phyloP scores from a whole-genome alignment of 345 rosid genomes.

The Raphanus sativus region DNA sequence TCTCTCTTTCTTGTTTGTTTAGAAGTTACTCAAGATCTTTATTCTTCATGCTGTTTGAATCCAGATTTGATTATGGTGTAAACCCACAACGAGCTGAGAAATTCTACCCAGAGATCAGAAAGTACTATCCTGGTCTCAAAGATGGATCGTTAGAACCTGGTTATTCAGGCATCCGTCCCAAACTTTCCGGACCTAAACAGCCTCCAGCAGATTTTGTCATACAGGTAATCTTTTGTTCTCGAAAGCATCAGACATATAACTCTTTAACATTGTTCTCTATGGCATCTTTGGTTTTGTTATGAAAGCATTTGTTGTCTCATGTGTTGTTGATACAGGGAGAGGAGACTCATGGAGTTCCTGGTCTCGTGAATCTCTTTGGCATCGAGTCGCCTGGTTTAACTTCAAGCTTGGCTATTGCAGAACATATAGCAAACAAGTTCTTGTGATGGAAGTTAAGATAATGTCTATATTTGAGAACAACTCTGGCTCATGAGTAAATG shows the following conservation, averaged over 20 bases:
- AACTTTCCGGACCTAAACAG: slow-evolving; percentile 75
- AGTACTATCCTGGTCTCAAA: slow-evolving; percentile 72
- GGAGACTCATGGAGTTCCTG: slow-evolving; percentile 72
- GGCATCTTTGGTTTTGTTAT: slow-evolving; percentile 12
- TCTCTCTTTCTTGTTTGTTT: not conserved
- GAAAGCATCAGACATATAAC: not conserved
- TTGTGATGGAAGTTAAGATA: slow-evolving; percentile 17
- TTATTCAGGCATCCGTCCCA: slow-evolving; percentile 86
- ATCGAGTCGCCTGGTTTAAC: slow-evolving; percentile 97
- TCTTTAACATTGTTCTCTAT: not conserved
- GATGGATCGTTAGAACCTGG: slow-evolving; percentile 75
- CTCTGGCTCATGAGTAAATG: not conserved
- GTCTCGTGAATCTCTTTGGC: slow-evolving; percentile 88
- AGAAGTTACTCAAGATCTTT: slow-evolving; percentile 23
- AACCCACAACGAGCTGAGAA: slow-evolving; percentile 47
- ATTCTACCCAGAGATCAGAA: slow-evolving; percentile 76
- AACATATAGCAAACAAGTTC: slow-evolving; percentile 62
- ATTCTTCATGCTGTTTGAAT: slow-evolving; percentile 11
- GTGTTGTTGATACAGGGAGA: slow-evolving; percentile 57
- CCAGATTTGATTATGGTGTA: slow-evolving; percentile 75
- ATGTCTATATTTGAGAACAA: not conserved
- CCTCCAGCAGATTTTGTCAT: slow-evolving; percentile 69
- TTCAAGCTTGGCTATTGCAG: slow-evolving; percentile 90
- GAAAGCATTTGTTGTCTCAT: not conserved
- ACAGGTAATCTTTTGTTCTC: slow-evolving; percentile 50